Evolutionary conservation across 805 yeast species (phyloP), one percentile per base, ranked within the genome.

Genomic region (Candida taoyuanica): DNA sequence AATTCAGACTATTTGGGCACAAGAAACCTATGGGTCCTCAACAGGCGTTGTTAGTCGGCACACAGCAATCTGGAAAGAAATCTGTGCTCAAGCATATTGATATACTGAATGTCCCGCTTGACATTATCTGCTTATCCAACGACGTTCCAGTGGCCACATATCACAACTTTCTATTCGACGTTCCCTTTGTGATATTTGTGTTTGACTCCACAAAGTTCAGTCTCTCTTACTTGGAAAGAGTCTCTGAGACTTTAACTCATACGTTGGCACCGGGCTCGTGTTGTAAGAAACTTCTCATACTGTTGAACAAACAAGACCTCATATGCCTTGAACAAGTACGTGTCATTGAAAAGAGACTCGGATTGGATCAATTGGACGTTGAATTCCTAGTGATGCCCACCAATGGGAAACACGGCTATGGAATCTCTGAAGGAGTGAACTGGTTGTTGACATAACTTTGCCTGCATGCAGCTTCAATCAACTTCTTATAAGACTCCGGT

Each of bases 401-500:
- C 2, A 38, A 48, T 26, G 50, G 40, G 3, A 29, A 14, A 9
- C 7, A 21, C 7, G 44, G 45, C 35, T 46, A 50, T 49, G 59
- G 59, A 4, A 43, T 53, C 20, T 41, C 52, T 1, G 57, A 54
- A 31, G 59, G 56, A 1, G 46, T 54, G 26, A 49, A 49, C 29
- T 54, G 59, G 59, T 37, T 50, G 31, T 49, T 55, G 45, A 49
- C 34, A 36, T 52, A 51, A 30, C 52, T 42, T 14, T 34, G 19
- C 29, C 48, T 55, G 28, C 46, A 35, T 18, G 34, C 24, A 3
- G 27, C 25, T 36, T 61, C 66, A 37, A 57, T 58, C 5, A 51
- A 12, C 29, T 49, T 53, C 31, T 55, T 59, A 38, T 47, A 58
- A 29, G 62, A 50, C 33, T 53, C 58, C 13, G 55, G 47, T 17